A percentile compares a stretch with the other conserved stretches of the same genome.
Evolutionary conservation across 345 rosid species (phyloP).

Genomic region (Orychophragmus violaceus): DNA sequence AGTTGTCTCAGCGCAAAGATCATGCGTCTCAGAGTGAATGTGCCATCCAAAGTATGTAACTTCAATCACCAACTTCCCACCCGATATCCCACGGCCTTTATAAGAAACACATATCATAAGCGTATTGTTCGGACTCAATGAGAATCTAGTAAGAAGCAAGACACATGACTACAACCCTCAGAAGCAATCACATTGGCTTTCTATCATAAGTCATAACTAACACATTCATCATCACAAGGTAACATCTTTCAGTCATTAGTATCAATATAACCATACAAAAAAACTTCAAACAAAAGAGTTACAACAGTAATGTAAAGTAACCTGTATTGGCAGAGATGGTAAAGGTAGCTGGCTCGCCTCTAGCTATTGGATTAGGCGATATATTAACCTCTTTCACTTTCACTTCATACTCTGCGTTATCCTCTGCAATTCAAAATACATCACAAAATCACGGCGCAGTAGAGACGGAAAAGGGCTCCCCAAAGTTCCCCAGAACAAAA

Average conservation of each 20-base stretch:
- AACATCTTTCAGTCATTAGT: neutral
- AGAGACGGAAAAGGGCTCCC: neutral
- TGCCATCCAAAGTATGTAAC: conserved; percentile 87
- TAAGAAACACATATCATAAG: neutral
- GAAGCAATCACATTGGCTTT: neutral
- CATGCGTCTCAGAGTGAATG: conserved; percentile 66
- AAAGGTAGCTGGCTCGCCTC: conserved; percentile 55
- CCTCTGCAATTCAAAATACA: conserved; percentile 34
- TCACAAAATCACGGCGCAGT: neutral
- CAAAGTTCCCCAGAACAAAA: neutral
- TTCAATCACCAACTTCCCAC: conserved; percentile 71
- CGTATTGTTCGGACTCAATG: neutral
- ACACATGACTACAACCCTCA: neutral
- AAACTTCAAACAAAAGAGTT: neutral
- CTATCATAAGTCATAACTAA: neutral
- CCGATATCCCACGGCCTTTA: conserved; percentile 45
- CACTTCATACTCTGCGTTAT: conserved; percentile 49
- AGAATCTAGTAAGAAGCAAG: neutral
- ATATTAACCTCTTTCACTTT: conserved; percentile 54
- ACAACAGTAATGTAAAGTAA: neutral
- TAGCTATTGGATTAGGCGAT: conserved; percentile 52
- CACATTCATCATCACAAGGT: neutral
- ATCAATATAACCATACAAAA: neutral
- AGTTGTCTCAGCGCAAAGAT: conserved; percentile 81
- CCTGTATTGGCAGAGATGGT: conserved; percentile 62